phyloP scores from a whole-genome alignment of 257 asterid species.

The Anisodus acutangulus region DNA sequence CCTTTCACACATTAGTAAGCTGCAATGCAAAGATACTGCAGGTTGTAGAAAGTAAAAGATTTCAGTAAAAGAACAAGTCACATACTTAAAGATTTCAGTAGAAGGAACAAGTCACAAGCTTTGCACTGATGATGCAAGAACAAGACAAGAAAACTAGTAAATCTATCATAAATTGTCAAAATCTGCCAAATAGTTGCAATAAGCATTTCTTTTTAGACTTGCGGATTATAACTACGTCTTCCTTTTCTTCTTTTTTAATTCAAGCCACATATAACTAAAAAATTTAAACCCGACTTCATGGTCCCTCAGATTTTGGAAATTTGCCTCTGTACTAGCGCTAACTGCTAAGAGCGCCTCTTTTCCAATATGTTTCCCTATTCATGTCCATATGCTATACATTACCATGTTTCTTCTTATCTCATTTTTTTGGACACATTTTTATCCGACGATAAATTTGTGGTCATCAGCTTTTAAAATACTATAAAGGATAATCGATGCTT shows the following conservation, averaged over 20 bases:
- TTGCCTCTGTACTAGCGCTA: background rate
- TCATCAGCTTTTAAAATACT: background rate
- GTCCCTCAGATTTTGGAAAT: background rate
- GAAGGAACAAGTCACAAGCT: background rate
- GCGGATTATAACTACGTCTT: no score
- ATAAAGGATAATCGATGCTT: background rate
- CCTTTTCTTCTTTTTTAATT: background rate
- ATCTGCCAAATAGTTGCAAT: no score
- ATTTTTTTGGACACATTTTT: background rate
- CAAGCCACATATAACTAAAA: background rate
- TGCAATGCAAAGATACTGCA: background rate
- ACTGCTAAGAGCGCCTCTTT: background rate
- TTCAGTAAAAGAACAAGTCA: background rate
- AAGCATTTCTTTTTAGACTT: no score
- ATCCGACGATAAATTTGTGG: background rate
- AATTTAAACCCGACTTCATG: no score
- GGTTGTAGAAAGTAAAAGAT: background rate
- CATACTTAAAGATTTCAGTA: background rate
- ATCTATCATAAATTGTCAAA: background rate
- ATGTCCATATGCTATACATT: no score
- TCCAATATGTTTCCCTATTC: background rate
- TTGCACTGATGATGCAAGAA: background rate
- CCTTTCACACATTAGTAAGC: background rate
- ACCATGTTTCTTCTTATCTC: background rate
- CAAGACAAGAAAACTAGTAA: background rate